Conservation (phyloP, 345 rosid genomes). For the Luvunga scandens region DNA sequence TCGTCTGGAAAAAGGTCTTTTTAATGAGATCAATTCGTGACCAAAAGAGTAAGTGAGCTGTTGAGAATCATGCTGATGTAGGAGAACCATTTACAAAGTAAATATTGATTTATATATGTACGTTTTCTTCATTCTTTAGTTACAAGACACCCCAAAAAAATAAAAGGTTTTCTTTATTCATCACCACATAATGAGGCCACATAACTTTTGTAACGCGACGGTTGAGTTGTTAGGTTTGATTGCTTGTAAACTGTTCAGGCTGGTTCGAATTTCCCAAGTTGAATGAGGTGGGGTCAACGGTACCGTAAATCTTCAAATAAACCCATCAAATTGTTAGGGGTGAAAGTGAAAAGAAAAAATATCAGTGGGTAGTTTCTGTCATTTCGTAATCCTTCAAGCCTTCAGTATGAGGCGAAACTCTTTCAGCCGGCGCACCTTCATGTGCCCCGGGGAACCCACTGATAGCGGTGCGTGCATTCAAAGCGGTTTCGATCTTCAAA, state of each 20-base stretch:
- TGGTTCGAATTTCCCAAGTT: too few species aligned
- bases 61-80: background rate
- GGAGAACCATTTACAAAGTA: background rate
- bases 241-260: too few species aligned
- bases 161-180: too few species aligned
- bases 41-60: background rate
- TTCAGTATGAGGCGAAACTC: constrained; percentile 3
- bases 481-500: constrained; percentile 9
- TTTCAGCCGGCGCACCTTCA: constrained; percentile 2
- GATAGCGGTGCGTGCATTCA: background rate
- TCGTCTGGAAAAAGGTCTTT: background rate
- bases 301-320: too few species aligned
- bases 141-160: too few species aligned
- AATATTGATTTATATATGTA: background rate
- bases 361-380: background rate
- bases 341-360: background rate
- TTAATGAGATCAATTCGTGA: too few species aligned
- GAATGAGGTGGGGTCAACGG: too few species aligned
- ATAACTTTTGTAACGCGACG: too few species aligned
- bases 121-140: too few species aligned
- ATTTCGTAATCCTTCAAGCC: constrained; percentile 1
- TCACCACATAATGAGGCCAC: too few species aligned
- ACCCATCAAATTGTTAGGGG: background rate
- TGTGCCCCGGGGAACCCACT: constrained; percentile 12
- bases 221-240: too few species aligned